Evolutionary conservation across 2,329 filamentous ascomycete genomes (phyloP).

Genomic region (Neoascochyta sp.): DNA sequence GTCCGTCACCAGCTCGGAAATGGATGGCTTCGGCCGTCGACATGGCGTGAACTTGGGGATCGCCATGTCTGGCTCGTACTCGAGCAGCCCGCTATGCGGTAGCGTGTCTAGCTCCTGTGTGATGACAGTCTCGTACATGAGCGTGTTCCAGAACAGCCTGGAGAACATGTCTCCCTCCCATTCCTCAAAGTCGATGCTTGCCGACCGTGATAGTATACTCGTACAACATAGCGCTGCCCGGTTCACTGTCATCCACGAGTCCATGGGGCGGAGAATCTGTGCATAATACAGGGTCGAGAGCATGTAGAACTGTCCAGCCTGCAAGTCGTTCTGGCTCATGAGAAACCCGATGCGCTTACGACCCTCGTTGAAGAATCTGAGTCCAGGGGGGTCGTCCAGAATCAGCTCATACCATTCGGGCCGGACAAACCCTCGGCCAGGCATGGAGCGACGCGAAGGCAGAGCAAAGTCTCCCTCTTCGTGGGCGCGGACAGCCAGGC

Average conservation of each 20-base stretch:
- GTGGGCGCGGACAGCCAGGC: conserved; percentile 48
- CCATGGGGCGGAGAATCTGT: conserved; percentile 52
- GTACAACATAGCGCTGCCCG: conserved; percentile 52
- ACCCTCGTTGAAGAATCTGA: conserved; percentile 55
- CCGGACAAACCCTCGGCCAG: conserved; percentile 18
- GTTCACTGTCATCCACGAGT: conserved; percentile 53
- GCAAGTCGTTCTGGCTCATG: conserved; percentile 48
- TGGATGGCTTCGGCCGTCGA: conserved; percentile 35
- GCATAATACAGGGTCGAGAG: conserved; percentile 52
- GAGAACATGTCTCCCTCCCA: conserved; percentile 57
- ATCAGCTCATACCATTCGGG: conserved; percentile 38
- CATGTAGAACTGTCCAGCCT: conserved; percentile 53
- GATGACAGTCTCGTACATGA: conserved; percentile 56
- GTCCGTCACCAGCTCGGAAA: conserved; percentile 36
- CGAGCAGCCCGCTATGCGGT: conserved; percentile 49
- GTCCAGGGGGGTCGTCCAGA: conserved; percentile 42
- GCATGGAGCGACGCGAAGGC: conserved; percentile 28
- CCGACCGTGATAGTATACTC: conserved; percentile 45
- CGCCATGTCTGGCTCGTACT: conserved; percentile 52
- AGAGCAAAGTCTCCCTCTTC: conserved; percentile 49
- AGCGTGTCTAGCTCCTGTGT: conserved; percentile 52
- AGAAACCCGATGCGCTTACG: conserved; percentile 51
- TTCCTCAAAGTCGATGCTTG: conserved; percentile 43
- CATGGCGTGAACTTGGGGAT: conserved; percentile 53
- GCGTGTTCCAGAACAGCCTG: conserved; percentile 53